These are phyloP conservation scores for Rosa chinensis DNA, from an alignment of 306 rosid species.

Conservation along the genomic window DNA sequence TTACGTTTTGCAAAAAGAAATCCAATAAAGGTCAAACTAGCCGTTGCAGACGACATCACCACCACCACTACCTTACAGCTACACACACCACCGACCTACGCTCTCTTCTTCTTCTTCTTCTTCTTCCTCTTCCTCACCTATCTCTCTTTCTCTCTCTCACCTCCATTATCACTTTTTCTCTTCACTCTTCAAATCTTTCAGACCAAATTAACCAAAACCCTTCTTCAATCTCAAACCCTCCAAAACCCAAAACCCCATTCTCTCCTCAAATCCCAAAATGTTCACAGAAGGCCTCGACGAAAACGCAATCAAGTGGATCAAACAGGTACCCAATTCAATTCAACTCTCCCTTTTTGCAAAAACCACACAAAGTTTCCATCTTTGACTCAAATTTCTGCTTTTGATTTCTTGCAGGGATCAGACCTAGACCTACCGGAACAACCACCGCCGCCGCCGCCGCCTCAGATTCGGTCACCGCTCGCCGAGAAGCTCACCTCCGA, in stretches of 20 bases:
- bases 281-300: constrained; percentile 95
- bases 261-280: constrained; percentile 30
- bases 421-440: constrained; percentile 33
- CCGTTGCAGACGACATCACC: constrained; percentile 44
- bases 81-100: constrained; percentile 11
- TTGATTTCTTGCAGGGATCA: constrained; percentile 42
- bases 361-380: not conserved
- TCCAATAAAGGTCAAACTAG: constrained; percentile 45
- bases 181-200: not conserved
- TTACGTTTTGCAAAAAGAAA: not conserved
- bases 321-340: constrained; percentile 45
- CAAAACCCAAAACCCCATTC: not conserved
- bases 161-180: not conserved
- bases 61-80: not conserved
- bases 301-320: constrained; percentile 84
- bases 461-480: constrained; percentile 58
- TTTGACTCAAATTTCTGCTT: not conserved
- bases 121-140: not conserved
- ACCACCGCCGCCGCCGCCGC: not conserved
- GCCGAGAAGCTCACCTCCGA: constrained; percentile 38
- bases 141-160: constrained; percentile 2
- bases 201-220: not conserved
- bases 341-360: not conserved
- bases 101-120: not conserved
- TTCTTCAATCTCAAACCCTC: not conserved